Base-by-base conservation (phyloP, 2,329 filamentous ascomycete genomes). In the Incumbomyces delicatus region DNA sequence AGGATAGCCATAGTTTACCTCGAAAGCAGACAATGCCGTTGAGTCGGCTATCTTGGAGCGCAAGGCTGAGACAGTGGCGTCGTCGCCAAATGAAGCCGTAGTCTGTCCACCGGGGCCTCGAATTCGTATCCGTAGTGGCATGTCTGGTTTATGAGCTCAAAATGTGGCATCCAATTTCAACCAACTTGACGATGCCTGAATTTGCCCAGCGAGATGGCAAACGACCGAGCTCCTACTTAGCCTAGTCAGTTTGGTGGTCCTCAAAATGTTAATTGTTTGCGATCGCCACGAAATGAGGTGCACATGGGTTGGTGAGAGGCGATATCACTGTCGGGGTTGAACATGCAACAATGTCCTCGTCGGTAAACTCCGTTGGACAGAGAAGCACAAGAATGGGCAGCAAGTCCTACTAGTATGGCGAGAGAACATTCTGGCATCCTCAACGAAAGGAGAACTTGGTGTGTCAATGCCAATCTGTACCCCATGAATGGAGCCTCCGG, bases 1-100 rank as follows among this genome's bases (percentile, higher is more conserved):
- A 1, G 90, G 90, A 58, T 85, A 94, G 31, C 87, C 87, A 66
- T 83, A 87, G 70, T 92, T 95, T 52, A 94, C 70, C 36, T 84
- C 77, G 59, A 90, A 88, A 12, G 72, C 70, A 6, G 71, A 58
- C 13, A 90, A 71, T 3, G 76, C 76, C 1, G 85, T 86, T 58
- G 78, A 77, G 41, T 76, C 67, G 43, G 72, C 73, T 57, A 73
- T 69, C 40, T 66, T 58, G 41, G 50, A 50, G 34, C 52, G 60
- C 2, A 73, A 63, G 29, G 69, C 65, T n/a, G 60, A 59, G 29
- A 71, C 57, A 7, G 67, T 71, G 44, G 85, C 82, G 50, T 76
- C 68, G 46, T 87, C 81, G 31, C 79, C 70, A 22, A 94, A 69
- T 13, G 77, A 77, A 44, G 94, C 67, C 2, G 79, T 82, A 30